phyloP scores from a whole-genome alignment of 2,329 filamentous ascomycete genomes.

The Fusarium foetens region DNA sequence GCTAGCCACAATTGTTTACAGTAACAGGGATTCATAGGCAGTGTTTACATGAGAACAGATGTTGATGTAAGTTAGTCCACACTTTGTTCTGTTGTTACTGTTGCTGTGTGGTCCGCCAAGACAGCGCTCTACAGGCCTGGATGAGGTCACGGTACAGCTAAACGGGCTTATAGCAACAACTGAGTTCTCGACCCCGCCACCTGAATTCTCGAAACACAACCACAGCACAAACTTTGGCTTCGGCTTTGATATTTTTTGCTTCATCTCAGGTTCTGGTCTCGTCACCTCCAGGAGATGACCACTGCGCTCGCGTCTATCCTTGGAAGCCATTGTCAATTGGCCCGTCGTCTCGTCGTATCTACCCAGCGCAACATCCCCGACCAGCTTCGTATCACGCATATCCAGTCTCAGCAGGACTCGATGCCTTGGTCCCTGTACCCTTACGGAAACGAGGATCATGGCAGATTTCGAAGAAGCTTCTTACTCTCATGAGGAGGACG shows the following conservation, averaged over 20 bases:
- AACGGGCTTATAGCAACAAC: constrained; percentile 27
- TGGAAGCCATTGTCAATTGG: constrained; percentile 35
- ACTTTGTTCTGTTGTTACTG: not conserved
- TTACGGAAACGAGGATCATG: constrained; percentile 55
- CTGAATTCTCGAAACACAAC: constrained; percentile 36
- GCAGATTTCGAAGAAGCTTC: constrained; percentile 70
- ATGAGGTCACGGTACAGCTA: constrained; percentile 42
- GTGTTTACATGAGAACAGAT: not conserved
- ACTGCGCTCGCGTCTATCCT: constrained; percentile 16
- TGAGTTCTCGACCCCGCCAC: constrained; percentile 43
- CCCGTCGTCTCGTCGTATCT: constrained; percentile 27
- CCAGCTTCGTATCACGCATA: constrained; percentile 13
- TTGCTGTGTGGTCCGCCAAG: constrained; percentile 35
- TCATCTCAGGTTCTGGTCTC: constrained; percentile 5
- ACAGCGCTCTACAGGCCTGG: constrained; percentile 26
- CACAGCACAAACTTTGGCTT: constrained; percentile 20
- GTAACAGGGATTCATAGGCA: not conserved
- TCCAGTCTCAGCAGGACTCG: constrained; percentile 41
- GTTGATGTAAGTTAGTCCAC: not conserved
- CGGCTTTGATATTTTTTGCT: constrained; percentile 11
- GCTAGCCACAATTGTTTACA: constrained; percentile 14
- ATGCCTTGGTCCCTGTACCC: constrained; percentile 49
- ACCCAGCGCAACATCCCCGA: constrained; percentile 12
- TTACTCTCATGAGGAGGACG: constrained; percentile 78
- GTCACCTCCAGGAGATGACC: constrained; percentile 38